Base-by-base conservation (phyloP, 192 early-diverging fungal genomes). In the Gryganskiella cystojenkinii region DNA sequence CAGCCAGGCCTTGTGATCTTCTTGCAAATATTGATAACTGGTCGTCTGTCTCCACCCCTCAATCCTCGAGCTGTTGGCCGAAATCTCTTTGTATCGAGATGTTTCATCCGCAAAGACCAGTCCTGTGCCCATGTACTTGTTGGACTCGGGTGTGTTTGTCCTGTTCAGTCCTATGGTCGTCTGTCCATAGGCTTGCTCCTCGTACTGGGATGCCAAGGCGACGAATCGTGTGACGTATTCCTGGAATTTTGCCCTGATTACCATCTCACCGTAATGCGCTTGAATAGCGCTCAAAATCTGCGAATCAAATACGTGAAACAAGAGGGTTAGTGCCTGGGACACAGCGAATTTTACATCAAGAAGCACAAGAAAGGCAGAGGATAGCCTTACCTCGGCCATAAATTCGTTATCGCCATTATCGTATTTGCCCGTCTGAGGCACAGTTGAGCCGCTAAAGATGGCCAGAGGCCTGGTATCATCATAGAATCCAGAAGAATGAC, bases 231-330 rank as follows among this genome's bases (percentile, higher is more conserved):
- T 86, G 22, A 99, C 89, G 65, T 96, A 95, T 31, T 91, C 92
- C 52, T 97, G 92, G 35, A 99, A 89, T 61, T 92, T 93, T 55
- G 94, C 90, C 4, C 97, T 89, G 20, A 99, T 91, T 25, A 93
- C 85, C 46, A 91, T 90, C 66, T 99, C 97, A 25, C 91, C 89
- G 51, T 92, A 91, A 79, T 98, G 94, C 19, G 90, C 84, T 49
- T 95, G 90, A 49, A 96, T 95, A 28, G 93, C 88, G 50, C 79
- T 80, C 75, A 94, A 81, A n/a, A 94, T 86, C 89, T 15, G 15
- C 24, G 40, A 25, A 59, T 20, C 40, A 22, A 45, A 56, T n/a
- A 22, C 17, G 30, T 25, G 78, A 37, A 40, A 40, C 19, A 45
- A 30, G 30, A 25, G 13, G 6, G 20, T 4, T 27, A 42, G 20